Base-by-base conservation (phyloP, 2,329 filamentous ascomycete species). In the Epicoccum nigrum region DNA sequence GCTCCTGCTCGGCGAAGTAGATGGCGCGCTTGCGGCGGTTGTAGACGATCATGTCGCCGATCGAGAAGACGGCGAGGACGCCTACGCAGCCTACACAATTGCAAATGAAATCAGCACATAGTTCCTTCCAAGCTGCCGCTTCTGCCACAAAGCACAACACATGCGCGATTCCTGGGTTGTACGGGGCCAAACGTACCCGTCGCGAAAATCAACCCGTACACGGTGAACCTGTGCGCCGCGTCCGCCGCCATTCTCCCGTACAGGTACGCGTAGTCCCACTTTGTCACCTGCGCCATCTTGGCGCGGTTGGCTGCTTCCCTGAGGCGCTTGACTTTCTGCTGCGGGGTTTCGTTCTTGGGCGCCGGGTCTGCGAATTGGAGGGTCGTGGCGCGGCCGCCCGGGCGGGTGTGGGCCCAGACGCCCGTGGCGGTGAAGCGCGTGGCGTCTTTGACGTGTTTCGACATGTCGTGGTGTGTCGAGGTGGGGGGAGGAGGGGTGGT, bases 361-460 rank as follows among this genome's bases (percentile, higher is more conserved):
- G 76, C 73, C 37, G 74, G 69, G 38, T 72, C 67, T 16, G 70
- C 65, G 52, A 73, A 71, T 49, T 69, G 67, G 55, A 77, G 73
- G 31, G 69, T 71, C 25, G 76, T 73, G 31, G 71, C 67, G 45
- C 73, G 65, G 21, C 75, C 71, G 47, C 71, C 72, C 33, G 80
- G 73, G 70, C 88, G 89, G 60, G 85, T 84, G 59, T 82, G 81
- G 63, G 88, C 89, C 75, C 91, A 88, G 28, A 86, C 86, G 54
- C 81, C 84, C 15, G 85, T 88, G 20, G 85, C 77, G 13, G 86
- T 89, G 74, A 89, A 94, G 69, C 89, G 86, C 65, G 90, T 94
- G 61, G 90, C 89, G 72, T 92, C 89, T 64, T 84, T 84, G 71
- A 89, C 86, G 76, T 85, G 89, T 70, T 88, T 86, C 54, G 87